Percentiles rank a stretch among this genome's conserved stretches.
These are phyloP conservation scores for Thymus mandschuricus DNA, from an alignment of 257 asterid species.

Conservation along the genomic window DNA sequence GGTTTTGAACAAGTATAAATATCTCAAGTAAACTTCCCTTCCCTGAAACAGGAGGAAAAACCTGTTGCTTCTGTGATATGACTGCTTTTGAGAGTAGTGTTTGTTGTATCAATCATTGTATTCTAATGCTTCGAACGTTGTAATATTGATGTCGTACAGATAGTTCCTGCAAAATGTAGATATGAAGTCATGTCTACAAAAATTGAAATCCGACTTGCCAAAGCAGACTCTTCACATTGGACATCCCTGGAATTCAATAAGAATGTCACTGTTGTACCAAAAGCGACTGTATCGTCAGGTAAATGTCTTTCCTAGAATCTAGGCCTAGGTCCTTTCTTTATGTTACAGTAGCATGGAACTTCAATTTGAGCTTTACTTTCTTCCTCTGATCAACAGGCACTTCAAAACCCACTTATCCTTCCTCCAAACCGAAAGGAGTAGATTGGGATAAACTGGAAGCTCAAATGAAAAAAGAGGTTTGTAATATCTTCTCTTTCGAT, in stretches of 20 bases:
- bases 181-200: constrained; percentile 72
- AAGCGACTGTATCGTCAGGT: constrained; percentile 59
- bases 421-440: constrained; percentile 62
- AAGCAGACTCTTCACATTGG: constrained; percentile 77
- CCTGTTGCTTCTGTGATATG: constrained; percentile 7
- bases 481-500: background rate
- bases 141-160: constrained; percentile 49
- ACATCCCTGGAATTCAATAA: constrained; percentile 65
- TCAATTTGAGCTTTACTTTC: constrained; percentile 9
- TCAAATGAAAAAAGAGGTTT: constrained; percentile 81
- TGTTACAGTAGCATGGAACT: constrained; percentile 6
- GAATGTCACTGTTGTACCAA: constrained; percentile 44
- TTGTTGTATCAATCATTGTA: background rate
- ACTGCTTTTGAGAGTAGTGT: constrained; percentile 2
- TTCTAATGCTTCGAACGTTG: constrained; percentile 2
- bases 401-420: constrained; percentile 75
- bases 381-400: constrained; percentile 45
- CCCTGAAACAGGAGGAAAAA: background rate
- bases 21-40: too few relatives aligned
- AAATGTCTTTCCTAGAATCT: constrained; percentile 13
- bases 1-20: too few relatives aligned
- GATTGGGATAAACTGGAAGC: constrained; percentile 98
- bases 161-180: constrained; percentile 71
- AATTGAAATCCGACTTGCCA: constrained; percentile 85
- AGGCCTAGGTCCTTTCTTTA: background rate